Percentiles rank a stretch among this genome's conserved stretches.
Conservation (phyloP, 2,329 filamentous ascomycete species). For the Nemania sp. region DNA sequence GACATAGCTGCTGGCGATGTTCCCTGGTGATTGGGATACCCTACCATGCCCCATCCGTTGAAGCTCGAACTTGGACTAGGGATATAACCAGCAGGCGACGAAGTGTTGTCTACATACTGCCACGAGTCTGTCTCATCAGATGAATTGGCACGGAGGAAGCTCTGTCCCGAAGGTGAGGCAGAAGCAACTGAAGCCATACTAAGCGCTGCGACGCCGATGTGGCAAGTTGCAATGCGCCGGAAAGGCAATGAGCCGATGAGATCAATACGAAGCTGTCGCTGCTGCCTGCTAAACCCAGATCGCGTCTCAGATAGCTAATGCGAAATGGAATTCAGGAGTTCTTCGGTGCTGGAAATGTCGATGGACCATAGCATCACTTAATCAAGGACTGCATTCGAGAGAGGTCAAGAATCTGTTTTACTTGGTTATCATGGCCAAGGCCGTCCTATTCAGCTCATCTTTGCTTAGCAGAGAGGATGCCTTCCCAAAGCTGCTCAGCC, state of each 20-base stretch:
- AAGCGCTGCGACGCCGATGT: not conserved
- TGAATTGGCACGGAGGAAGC: slow-evolving; percentile 36
- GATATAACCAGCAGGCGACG: slow-evolving; percentile 46
- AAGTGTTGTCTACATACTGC: slow-evolving; percentile 40
- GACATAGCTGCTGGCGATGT: slow-evolving; percentile 45
- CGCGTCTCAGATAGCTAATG: not conserved
- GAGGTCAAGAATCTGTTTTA: slow-evolving; percentile 1
- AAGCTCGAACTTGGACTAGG: slow-evolving; percentile 57
- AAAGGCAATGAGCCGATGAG: too few relatives aligned
- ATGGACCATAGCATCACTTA: not conserved
- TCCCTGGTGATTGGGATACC: slow-evolving; percentile 41
- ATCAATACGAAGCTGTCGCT: not conserved
- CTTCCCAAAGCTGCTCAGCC: slow-evolving; percentile 9
- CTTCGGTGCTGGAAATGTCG: not conserved
- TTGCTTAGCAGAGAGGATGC: too few relatives aligned
- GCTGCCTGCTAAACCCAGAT: not conserved
- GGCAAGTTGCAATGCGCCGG: not conserved
- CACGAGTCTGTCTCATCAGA: slow-evolving; percentile 41
- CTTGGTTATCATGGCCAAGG: not conserved
- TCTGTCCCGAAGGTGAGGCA: slow-evolving; percentile 36
- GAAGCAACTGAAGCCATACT: slow-evolving; percentile 41
- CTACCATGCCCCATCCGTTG: slow-evolving; percentile 53
- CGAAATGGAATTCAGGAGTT: not conserved
- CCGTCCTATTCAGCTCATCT: slow-evolving; percentile 12
- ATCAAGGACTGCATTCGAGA: not conserved